phyloP scores from a whole-genome alignment of 257 asterid species.

The Scutellaria baicalensis region DNA sequence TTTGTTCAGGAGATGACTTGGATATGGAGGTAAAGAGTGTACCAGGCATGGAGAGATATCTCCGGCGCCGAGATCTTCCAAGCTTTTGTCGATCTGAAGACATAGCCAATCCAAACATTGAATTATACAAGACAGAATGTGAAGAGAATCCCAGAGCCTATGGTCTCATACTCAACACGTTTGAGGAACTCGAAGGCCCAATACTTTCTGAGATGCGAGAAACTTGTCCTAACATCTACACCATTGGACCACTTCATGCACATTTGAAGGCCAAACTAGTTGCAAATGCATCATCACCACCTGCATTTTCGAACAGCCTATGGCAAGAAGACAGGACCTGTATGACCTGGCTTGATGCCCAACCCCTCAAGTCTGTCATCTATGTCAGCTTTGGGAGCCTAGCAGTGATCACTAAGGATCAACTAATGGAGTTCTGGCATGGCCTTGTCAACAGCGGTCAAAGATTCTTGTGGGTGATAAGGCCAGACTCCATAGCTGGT shows the following conservation, averaged over 20 bases:
- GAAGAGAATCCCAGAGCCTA: conserved; percentile 27
- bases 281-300: not conserved
- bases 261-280: conserved; percentile 27
- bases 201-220: conserved; percentile 30
- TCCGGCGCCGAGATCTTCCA: conserved; percentile 69
- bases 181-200: conserved; percentile 45
- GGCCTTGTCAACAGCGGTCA: conserved; percentile 60
- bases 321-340: conserved; percentile 52
- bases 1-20: conserved; percentile 16
- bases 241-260: conserved; percentile 58
- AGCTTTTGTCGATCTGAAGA: conserved; percentile 36
- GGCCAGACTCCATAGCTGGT: conserved; percentile 35
- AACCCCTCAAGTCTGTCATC: conserved; percentile 35
- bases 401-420: conserved; percentile 16
- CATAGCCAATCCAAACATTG: conserved; percentile 20
- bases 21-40: conserved; percentile 29
- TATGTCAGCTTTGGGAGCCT: conserved; percentile 66
- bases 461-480: conserved; percentile 46
- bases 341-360: conserved; percentile 50
- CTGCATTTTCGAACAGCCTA: conserved; percentile 21
- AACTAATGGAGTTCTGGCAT: conserved; percentile 41
- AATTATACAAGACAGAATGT: conserved; percentile 9
- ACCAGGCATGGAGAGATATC: conserved; percentile 50
- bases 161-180: conserved; percentile 58
- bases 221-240: conserved; percentile 41